phyloP scores from a whole-genome alignment of 75 land plant genomes.

The Cupressus sempervirens region DNA sequence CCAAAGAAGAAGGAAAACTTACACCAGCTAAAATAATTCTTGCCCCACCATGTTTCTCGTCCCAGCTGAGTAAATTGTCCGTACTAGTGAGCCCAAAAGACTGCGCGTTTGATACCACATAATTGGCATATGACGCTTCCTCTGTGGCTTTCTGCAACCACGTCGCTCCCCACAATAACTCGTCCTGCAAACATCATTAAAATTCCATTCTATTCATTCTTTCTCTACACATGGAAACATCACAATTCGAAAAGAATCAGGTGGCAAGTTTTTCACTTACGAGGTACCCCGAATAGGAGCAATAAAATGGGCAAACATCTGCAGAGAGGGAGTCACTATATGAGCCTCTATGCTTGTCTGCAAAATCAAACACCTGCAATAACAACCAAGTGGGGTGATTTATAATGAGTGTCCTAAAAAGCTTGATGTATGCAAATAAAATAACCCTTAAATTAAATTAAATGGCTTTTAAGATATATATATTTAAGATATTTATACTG shows the following conservation, averaged over 20 bases:
- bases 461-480: too few relatives aligned
- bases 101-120: conserved; percentile 8
- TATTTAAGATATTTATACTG: too few relatives aligned
- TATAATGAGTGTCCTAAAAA: too few relatives aligned
- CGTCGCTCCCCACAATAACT: conserved; percentile 63
- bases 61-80: conserved; percentile 71
- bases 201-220: conserved; percentile 6
- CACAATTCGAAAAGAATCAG: too few relatives aligned
- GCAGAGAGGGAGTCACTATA: conserved; percentile 67
- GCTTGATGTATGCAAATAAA: too few relatives aligned
- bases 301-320: conserved; percentile 83
- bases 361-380: conserved; percentile 53
- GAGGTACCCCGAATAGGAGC: conserved; percentile 81
- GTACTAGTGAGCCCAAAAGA: conserved; percentile 32
- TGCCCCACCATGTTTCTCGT: conserved; percentile 76
- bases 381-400: too few relatives aligned
- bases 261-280: neutral
- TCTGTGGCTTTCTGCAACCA: conserved; percentile 64
- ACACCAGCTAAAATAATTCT: conserved; percentile 70
- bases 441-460: too few relatives aligned
- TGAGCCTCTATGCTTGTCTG: conserved; percentile 54
- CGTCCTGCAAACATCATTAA: conserved; percentile 56
- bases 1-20: neutral
- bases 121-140: conserved; percentile 23
- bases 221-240: neutral